Conservation (phyloP, 192 early-diverging fungal species). For the Ambispora gerdemannii region DNA sequence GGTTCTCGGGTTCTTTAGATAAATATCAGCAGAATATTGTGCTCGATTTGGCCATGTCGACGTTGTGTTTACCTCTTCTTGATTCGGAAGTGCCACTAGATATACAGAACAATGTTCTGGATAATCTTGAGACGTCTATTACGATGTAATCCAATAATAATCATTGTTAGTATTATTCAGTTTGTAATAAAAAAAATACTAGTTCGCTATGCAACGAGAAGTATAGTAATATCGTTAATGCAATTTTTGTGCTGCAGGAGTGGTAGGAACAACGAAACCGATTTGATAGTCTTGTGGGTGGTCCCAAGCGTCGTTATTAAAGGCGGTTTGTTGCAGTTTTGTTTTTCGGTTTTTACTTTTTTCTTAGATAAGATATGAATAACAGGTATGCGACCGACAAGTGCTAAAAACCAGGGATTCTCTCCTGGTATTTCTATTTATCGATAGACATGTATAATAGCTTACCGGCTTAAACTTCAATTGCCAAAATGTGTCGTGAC, state of each 20-base stretch:
- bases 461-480: constrained; percentile 2
- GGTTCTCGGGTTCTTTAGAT: constrained; percentile 1
- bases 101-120: background rate
- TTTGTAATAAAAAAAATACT: too few relatives aligned
- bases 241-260: too few relatives aligned
- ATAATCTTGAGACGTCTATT: background rate
- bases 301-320: too few relatives aligned
- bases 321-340: too few relatives aligned
- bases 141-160: background rate
- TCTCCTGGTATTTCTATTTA: background rate
- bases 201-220: too few relatives aligned
- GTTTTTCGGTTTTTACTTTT: too few relatives aligned
- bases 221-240: too few relatives aligned
- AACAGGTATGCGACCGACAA: background rate
- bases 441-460: background rate
- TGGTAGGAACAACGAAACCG: too few relatives aligned
- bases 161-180: background rate
- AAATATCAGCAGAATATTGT: background rate
- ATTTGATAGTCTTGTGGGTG: too few relatives aligned
- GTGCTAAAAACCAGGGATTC: background rate
- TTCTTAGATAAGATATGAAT: background rate
- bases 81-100: background rate
- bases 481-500: background rate
- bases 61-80: background rate
- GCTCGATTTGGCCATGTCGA: background rate